Base-by-base conservation (phyloP, 1,139 yeast genomes). In the Sugiyamaella pinicola region DNA sequence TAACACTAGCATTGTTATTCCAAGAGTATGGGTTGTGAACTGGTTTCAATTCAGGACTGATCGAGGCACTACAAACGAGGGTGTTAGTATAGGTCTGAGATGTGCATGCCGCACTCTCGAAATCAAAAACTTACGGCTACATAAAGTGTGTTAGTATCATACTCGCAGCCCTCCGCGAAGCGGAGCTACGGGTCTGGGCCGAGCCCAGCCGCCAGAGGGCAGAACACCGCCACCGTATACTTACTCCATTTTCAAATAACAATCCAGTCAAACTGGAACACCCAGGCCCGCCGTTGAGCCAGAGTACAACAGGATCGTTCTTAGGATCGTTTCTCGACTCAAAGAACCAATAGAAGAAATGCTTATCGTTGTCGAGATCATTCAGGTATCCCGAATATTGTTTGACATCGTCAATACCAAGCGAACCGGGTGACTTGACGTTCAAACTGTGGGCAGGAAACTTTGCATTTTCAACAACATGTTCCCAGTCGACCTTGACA, bases 241-340 rank as follows among this genome's bases (percentile, higher is more conserved):
- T 31, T 31, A 88, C 87, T 1, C 90, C 89, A 60, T 83, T 71
- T 64, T 84, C 89, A 61, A 84, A 83, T 62, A 84, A 76, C 52
- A 83, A 70, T 5, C 89, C 89, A 5, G 87, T 81, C 64, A 82
- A 69, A 8, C 87, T 82, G 2, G 87, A 82, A 65, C 89, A 84
- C 4, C 89, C 89, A 13, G 90, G 89, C 3, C 89, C 89, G 53
- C 89, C 89, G 61, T 84, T 84, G 63, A 84, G 73, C 89, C 89
- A 84, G 55, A 84, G 72, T 52, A 84, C 75, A 19, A 84, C 78
- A 0, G 88, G 88, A 64, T 82, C 87, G 54, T 72, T 80, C 49
- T 64, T 69, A 24, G 86, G 87, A 68, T 84, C 85, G 64, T 82
- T 82, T 70, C 89, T 76, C 49, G 85, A 80, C 67, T 84, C 88